A percentile compares a stretch with the other conserved stretches of the same genome.
Conservation (phyloP, 176 grass and related monocot species). For the Juncus effusus region DNA sequence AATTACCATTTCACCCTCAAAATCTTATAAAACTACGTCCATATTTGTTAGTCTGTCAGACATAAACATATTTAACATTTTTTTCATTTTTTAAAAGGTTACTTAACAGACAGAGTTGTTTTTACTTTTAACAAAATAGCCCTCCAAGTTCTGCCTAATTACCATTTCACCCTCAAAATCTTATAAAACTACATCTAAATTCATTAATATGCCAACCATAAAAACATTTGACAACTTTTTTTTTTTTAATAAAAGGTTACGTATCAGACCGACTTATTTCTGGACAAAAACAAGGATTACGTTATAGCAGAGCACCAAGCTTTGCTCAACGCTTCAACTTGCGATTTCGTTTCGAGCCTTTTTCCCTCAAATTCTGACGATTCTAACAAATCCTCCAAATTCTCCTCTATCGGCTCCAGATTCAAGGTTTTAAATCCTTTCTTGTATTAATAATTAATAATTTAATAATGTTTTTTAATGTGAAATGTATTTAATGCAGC, state of each 20-base stretch:
- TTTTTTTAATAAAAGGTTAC: constrained; percentile 57
- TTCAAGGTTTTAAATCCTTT: constrained; percentile 59
- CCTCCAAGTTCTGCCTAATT: no score
- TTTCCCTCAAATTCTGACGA: constrained; percentile 71
- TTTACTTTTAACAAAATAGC: no score
- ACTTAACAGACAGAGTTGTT: no score
- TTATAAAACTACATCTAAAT: no score
- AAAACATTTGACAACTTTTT: background rate
- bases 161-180: no score
- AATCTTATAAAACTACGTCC: no score
- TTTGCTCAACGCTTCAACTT: constrained; percentile 67
- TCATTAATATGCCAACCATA: no score
- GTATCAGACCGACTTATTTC: constrained; percentile 90
- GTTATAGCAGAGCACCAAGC: constrained; percentile 97
- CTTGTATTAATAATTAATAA: no score
- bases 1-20: no score
- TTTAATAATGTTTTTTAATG: constrained; percentile 10
- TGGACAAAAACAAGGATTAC: constrained; percentile 99
- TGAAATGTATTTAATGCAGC: constrained; percentile 48
- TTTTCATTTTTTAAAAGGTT: no score
- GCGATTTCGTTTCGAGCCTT: constrained; percentile 73
- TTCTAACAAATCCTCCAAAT: constrained; percentile 95
- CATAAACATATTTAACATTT: no score
- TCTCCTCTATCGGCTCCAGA: constrained; percentile 92
- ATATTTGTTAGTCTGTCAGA: no score